Percentiles rank a stretch among this genome's conserved stretches.
These are phyloP conservation scores for Paracorniculantispora psalliotae DNA, from an alignment of 2,329 filamentous ascomycete genomes.

Conservation along the genomic window DNA sequence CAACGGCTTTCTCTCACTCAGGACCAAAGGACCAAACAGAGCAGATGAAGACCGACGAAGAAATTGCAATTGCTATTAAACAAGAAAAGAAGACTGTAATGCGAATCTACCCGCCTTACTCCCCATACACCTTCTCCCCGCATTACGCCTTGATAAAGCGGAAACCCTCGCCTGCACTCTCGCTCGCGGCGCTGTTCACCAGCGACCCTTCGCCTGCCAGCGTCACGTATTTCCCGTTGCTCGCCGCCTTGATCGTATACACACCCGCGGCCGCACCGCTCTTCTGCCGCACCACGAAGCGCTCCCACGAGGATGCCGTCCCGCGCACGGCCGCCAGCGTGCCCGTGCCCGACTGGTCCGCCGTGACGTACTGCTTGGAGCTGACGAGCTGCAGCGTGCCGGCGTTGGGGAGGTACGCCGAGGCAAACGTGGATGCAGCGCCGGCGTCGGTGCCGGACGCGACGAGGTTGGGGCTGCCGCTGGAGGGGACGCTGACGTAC, in stretches of 20 bases:
- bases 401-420: constrained; percentile 20
- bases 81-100: too few relatives aligned
- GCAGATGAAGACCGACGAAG: too few relatives aligned
- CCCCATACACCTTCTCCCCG: too few relatives aligned
- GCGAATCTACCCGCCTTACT: too few relatives aligned
- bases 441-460: constrained; percentile 15
- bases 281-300: constrained; percentile 21
- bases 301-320: constrained; percentile 19
- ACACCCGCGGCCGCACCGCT: constrained; percentile 17
- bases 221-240: constrained; percentile 20
- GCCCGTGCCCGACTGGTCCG: constrained; percentile 18
- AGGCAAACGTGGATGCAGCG: constrained; percentile 17
- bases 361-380: constrained; percentile 16
- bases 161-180: background rate
- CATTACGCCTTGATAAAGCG: background rate
- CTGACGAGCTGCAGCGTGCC: constrained; percentile 8
- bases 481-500: constrained; percentile 18
- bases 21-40: too few relatives aligned
- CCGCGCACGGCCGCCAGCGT: constrained; percentile 17
- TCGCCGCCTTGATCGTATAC: constrained; percentile 22
- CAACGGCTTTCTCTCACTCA: too few relatives aligned
- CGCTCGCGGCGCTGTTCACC: constrained; percentile 19
- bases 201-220: constrained; percentile 18
- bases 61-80: too few relatives aligned
- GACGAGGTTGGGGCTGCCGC: constrained; percentile 16